Evolutionary conservation across 2,329 filamentous ascomycete species (phyloP).

Genomic region (Mariannaea elegans): DNA sequence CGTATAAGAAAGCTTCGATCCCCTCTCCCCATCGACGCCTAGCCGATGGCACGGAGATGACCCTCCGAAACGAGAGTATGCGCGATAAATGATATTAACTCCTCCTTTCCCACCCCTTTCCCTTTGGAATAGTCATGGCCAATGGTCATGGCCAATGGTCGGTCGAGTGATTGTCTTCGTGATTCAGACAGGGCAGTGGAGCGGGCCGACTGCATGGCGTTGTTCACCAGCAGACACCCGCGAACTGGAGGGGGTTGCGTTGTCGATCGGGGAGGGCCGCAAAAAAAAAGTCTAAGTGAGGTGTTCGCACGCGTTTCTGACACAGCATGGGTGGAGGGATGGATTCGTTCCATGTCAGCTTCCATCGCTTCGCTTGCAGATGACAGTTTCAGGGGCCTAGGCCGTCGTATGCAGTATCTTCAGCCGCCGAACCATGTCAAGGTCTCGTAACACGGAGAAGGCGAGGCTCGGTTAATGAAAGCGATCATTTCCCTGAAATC

Average conservation of each 20-base stretch:
- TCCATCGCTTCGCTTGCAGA: conserved; percentile 12
- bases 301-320: conserved; percentile 5
- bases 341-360: conserved; percentile 19
- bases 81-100: background rate
- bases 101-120: background rate
- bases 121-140: background rate
- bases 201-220: conserved; percentile 19
- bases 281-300: conserved; percentile 15
- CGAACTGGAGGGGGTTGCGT: conserved; percentile 22
- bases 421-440: background rate
- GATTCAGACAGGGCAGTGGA: background rate
- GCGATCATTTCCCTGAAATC: background rate
- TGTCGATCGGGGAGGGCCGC: conserved; percentile 11
- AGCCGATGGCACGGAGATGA: conserved; percentile 1
- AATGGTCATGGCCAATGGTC: background rate
- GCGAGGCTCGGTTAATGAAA: conserved; percentile 11
- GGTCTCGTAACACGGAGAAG: conserved; percentile 6
- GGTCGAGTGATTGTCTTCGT: background rate
- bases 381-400: background rate
- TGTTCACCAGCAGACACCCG: conserved; percentile 16
- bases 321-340: background rate
- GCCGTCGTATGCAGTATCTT: background rate
- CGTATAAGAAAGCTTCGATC: background rate
- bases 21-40: background rate
- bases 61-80: background rate